These are phyloP conservation scores for Spergularia azorica DNA, from an alignment of 179 eudicot species.

Conservation along the genomic window DNA sequence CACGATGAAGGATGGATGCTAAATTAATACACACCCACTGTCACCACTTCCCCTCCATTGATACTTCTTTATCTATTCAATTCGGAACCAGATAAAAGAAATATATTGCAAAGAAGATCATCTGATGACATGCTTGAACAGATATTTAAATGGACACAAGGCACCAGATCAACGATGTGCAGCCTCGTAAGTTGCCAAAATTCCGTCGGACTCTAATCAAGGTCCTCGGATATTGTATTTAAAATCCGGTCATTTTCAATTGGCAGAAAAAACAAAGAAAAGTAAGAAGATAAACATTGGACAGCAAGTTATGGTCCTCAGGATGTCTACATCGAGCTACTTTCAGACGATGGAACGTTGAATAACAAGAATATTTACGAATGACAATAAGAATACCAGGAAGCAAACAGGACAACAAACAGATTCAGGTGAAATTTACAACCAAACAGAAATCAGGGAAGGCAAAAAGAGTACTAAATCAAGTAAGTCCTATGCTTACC, in stretches of 20 bases:
- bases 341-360: neutral
- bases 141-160: no score
- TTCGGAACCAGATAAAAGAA: no score
- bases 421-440: slow-evolving; percentile 14
- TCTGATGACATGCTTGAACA: no score
- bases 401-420: slow-evolving; percentile 4
- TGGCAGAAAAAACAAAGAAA: slow-evolving; percentile 7
- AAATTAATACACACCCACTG: no score
- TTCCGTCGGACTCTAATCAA: neutral
- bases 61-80: no score
- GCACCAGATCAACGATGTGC: no score
- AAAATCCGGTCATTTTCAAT: neutral
- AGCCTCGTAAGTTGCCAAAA: no score
- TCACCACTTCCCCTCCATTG: no score
- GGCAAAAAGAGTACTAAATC: neutral
- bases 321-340: slow-evolving; percentile 3
- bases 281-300: neutral
- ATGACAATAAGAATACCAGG: neutral
- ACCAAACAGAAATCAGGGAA: slow-evolving; percentile 9
- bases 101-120: no score
- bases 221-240: neutral
- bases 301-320: neutral
- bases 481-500: slow-evolving; percentile 49
- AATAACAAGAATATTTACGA: neutral
- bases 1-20: no score